phyloP scores from a whole-genome alignment of 495 filamentous ascomycete genomes.

The Lasiosphaeris hirsuta region DNA sequence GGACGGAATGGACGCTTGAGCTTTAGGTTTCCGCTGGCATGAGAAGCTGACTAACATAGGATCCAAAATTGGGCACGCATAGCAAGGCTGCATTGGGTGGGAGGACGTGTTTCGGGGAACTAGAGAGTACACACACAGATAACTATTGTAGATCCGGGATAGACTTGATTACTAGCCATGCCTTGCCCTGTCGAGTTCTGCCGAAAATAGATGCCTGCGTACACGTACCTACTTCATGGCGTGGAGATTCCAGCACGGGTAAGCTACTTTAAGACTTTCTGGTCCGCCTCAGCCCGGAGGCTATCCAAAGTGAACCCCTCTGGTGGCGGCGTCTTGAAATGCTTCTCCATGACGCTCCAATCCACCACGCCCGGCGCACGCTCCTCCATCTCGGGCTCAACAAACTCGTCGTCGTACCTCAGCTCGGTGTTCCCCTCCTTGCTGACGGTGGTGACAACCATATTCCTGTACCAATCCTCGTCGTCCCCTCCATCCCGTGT shows the following conservation, averaged over 20 bases:
- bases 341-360: conserved; percentile 29
- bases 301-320: conserved; percentile 12
- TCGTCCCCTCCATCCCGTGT: too few species aligned
- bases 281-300: not conserved
- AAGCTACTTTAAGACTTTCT: not conserved
- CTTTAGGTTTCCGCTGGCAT: not conserved
- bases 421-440: conserved; percentile 8
- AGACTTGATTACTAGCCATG: too few species aligned
- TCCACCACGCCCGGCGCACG: conserved; percentile 30
- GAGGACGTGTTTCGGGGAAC: not conserved
- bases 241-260: too few species aligned
- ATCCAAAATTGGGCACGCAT: not conserved
- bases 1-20: conserved; percentile 72
- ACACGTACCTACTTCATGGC: too few species aligned
- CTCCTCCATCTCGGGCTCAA: conserved; percentile 27
- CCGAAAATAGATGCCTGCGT: not conserved
- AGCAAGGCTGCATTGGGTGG: not conserved
- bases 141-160: too few species aligned
- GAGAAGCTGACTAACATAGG: not conserved
- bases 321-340: conserved; percentile 16
- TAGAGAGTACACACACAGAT: not conserved
- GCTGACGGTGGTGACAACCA: not conserved
- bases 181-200: too few species aligned
- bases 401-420: conserved; percentile 23
- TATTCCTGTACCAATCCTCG: too few species aligned